Base-by-base conservation (phyloP, 2,329 filamentous ascomycete genomes). In the Venturia pyrina region DNA sequence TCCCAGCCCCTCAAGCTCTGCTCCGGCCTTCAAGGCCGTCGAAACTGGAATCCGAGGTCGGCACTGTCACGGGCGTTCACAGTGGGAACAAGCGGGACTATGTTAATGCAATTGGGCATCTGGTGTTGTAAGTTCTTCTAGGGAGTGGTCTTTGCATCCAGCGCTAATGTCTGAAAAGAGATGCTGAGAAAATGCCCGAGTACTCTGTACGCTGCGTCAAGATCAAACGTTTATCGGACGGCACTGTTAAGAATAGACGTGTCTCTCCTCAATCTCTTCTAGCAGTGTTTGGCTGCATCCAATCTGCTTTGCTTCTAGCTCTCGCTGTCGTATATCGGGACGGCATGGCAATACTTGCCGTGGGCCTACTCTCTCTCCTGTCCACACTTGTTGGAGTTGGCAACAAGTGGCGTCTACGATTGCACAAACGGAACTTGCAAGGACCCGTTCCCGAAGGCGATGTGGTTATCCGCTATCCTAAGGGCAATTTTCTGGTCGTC, bases 1-100 rank as follows among this genome's bases (percentile, higher is more conserved):
- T 82, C 13, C 81, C 81, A 34, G 81, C 81, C 3, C 81, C 81
- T 7, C 80, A 83, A 69, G 79, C 79, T 13, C 73, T 83, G 24
- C 77, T 83, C 68, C 73, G 78, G 57, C 78, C 80, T 0, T 75
- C 76, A 0, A 71, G 81, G 61, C 80, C 80, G 13, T 70, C 71
- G 6, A 76, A 74, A 21, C 74, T 83, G 5, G 76, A 79, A 59
- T 71, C 76, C 1, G 74, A 72, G 0, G 70, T 72, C 3, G 79
- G 77, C 0, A 70, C 71, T 64, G 79, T 82, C 0, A 78, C 79
- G 1, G 80, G 76, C 1, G 77, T 82, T 1, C 73, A 77, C 61
- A 80, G 79, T 10, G 80, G 80, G 17, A 82, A 82, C 65, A 71
- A 78, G 53, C 76, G 77, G 63, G 74, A 78, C 62, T 72, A 76